Evolutionary conservation across 169 alveolate species (phyloP), one percentile per base, ranked within the genome.

Genomic region (Eimeria necatrix): DNA sequence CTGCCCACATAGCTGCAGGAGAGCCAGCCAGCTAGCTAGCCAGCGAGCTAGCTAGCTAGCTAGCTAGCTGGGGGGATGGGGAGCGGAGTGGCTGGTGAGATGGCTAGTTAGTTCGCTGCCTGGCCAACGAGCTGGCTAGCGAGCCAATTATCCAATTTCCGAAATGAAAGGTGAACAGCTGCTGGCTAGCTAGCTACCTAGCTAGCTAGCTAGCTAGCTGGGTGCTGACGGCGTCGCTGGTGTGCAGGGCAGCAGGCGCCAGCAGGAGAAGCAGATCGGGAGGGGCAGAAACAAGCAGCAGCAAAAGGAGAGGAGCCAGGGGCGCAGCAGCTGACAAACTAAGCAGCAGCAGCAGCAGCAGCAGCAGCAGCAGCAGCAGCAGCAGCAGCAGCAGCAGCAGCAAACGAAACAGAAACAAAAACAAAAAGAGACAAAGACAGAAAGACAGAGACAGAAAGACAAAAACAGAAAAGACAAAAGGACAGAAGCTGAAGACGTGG

Each of bases 361-460:
- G 71, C 9, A 24, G 22, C 32, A 18, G 41, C 20, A 24, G n/a
- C 8, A 61, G 73, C 16, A 20, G 41, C 41, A 32, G 41, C 41
- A 32, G 41, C 41, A 9, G 18, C n/a, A 56, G 64, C 10, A 6
- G 73, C 41, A 61, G 73, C n/a, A 56, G 64, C 18, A 56, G 64
- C 18, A 56, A 16, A 9, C 18, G 18, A 4, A 24, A 61, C 73
- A 61, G 73, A 61, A 61, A 16, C 24, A 61, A 61, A 61, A 1
- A 20, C 10, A 18, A 20, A 61, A 18, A 4, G 4, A 61, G 22
- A 14, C 0, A 61, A 24, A 61, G 12, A 14, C 41, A 61, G n/a
- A 61, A 24, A 61, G 73, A 61, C 73, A 61, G 73, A 61, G 73
- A 61, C 73, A 61, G 73, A 61, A 9, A 6, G n/a, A 61, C 73